Percentiles rank a stretch among this genome's conserved stretches.
phyloP scores from a whole-genome alignment of 306 rosid species.

The Cucurbita argyrosperma region DNA sequence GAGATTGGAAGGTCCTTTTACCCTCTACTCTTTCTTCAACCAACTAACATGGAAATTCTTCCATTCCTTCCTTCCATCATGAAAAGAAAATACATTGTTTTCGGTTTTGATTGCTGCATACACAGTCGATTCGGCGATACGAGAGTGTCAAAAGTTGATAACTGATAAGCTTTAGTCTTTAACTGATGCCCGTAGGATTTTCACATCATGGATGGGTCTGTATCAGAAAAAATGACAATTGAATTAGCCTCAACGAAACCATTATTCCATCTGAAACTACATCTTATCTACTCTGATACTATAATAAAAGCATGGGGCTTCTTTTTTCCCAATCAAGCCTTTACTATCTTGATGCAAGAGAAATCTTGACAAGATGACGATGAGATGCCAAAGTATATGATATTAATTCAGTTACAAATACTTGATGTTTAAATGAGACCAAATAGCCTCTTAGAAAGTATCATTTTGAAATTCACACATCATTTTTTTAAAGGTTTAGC shows the following conservation, averaged over 20 bases:
- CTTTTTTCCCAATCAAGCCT: neutral
- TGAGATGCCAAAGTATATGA: neutral
- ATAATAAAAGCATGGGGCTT: neutral
- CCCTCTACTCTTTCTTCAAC: neutral
- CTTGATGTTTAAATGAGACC: no score
- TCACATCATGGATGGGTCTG: slow-evolving; percentile 96
- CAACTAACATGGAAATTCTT: neutral
- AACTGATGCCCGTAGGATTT: slow-evolving; percentile 63
- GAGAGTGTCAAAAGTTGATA: neutral
- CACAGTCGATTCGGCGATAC: neutral
- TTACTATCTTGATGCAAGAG: neutral
- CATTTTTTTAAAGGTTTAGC: neutral
- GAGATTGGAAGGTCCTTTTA: neutral
- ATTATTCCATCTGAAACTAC: neutral
- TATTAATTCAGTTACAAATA: neutral
- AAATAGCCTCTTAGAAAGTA: neutral
- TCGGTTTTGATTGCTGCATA: neutral
- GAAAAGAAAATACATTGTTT: neutral
- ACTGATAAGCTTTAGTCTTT: slow-evolving; percentile 11
- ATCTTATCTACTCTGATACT: neutral
- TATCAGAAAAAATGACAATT: neutral
- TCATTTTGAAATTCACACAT: neutral
- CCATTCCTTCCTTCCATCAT: neutral
- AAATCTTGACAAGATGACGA: neutral
- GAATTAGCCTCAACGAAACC: neutral